Percentiles rank a stretch among this genome's conserved stretches.
phyloP scores from a whole-genome alignment of 2,329 filamentous ascomycete species.

The Fusarium sp. region DNA sequence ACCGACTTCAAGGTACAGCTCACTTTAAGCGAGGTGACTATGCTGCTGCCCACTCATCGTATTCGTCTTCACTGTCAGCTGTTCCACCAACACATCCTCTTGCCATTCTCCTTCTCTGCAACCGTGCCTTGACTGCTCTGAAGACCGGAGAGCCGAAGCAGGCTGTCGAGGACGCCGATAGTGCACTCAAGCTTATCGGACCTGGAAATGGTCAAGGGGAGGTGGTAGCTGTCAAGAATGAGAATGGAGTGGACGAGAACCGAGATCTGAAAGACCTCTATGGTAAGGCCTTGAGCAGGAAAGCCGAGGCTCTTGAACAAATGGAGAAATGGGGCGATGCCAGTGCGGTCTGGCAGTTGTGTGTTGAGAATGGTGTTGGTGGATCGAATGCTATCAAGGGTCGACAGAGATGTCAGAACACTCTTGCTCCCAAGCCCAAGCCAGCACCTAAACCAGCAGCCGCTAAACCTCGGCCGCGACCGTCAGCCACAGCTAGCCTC shows the following conservation, averaged over 20 bases:
- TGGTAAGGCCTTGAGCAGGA: slow-evolving; percentile 92
- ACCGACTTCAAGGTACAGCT: slow-evolving; percentile 83
- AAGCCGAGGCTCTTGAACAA: slow-evolving; percentile 94
- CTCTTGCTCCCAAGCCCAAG: slow-evolving; percentile 77
- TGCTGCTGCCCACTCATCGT: slow-evolving; percentile 84
- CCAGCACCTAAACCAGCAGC: slow-evolving; percentile 59
- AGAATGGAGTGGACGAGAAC: slow-evolving; percentile 67
- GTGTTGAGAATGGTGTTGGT: slow-evolving; percentile 88
- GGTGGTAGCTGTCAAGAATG: slow-evolving; percentile 74
- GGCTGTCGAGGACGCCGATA: slow-evolving; percentile 86
- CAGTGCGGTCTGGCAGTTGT: slow-evolving; percentile 80
- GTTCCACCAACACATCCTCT: slow-evolving; percentile 85
- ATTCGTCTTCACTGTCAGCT: slow-evolving; percentile 79
- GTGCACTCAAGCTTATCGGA: slow-evolving; percentile 83
- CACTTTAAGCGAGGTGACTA: slow-evolving; percentile 97
- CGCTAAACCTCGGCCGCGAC: slow-evolving; percentile 60
- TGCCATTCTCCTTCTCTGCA: slow-evolving; percentile 88
- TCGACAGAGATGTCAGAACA: slow-evolving; percentile 89
- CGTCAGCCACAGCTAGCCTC: slow-evolving; percentile 55
- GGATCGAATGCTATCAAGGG: slow-evolving; percentile 86
- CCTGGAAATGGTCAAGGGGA: slow-evolving; percentile 83
- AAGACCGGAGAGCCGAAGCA: slow-evolving; percentile 94
- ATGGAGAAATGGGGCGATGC: slow-evolving; percentile 95
- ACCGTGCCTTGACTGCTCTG: slow-evolving; percentile 88
- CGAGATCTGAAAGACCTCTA: slow-evolving; percentile 95